Percentiles rank a stretch among this genome's conserved stretches.
Conservation (phyloP, 2,329 filamentous ascomycete species). For the Sporothrix mexicana region DNA sequence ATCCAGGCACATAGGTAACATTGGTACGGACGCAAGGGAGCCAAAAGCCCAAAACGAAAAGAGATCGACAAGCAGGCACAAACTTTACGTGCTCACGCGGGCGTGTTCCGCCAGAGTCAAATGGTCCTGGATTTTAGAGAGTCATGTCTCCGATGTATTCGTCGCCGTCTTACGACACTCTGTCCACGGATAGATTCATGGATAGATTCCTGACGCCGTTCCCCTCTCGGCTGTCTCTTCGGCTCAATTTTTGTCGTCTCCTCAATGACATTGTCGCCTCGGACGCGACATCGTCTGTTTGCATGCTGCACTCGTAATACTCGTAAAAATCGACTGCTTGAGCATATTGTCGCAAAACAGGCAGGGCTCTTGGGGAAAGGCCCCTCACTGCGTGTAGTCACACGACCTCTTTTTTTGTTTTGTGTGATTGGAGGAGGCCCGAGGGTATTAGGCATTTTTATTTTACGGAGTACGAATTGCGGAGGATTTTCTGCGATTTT, state of each 20-base stretch:
- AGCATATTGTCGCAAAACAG: not conserved
- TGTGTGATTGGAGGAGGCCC: not conserved
- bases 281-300: conserved; percentile 1
- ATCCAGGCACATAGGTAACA: not conserved
- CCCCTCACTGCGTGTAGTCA: not conserved
- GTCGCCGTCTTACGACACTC: conserved; percentile 17
- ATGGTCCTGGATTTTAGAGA: not conserved
- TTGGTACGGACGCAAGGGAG: conserved; percentile 22
- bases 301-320: no score
- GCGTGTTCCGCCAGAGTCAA: no score
- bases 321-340: no score
- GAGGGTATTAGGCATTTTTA: not conserved
- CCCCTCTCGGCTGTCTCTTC: not conserved
- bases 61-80: conserved; percentile 2
- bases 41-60: not conserved
- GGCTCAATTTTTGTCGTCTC: not conserved
- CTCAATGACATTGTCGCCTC: not conserved
- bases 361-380: not conserved
- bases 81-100: not conserved
- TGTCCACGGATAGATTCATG: conserved; percentile 12
- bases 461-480: not conserved
- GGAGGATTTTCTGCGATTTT: not conserved
- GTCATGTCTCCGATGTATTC: not conserved
- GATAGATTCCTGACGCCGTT: conserved; percentile 13
- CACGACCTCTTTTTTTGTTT: conserved; percentile 15